Percentiles rank a stretch among this genome's conserved stretches.
These are phyloP conservation scores for Hagleromyces aurorensis DNA, from an alignment of 805 yeast genomes.

Conservation along the genomic window DNA sequence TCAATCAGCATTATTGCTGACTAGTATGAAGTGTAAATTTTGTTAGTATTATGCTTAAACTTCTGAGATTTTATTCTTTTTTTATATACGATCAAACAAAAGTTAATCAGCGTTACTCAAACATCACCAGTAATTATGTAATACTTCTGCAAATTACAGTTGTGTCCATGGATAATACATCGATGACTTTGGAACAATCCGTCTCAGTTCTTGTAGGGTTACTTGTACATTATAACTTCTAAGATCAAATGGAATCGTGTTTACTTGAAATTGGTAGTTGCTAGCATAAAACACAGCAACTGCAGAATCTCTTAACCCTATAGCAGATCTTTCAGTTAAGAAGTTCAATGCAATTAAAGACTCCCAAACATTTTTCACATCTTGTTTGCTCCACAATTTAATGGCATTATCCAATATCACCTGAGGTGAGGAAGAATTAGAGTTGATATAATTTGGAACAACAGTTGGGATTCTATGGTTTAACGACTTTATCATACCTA, in stretches of 20 bases:
- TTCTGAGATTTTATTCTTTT: no score
- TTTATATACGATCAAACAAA: no score
- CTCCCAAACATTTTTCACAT: slow-evolving; percentile 71
- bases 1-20: no score
- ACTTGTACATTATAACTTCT: slow-evolving; percentile 46
- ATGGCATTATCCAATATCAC: slow-evolving; percentile 32
- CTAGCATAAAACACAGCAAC: slow-evolving; percentile 34
- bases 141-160: slow-evolving; percentile 17
- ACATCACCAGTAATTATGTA: no score
- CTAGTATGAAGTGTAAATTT: no score
- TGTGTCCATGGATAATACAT: slow-evolving; percentile 30
- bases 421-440: slow-evolving; percentile 27
- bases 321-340: slow-evolving; percentile 39
- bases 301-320: slow-evolving; percentile 36
- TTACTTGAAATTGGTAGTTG: slow-evolving; percentile 34
- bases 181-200: slow-evolving; percentile 25
- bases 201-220: slow-evolving; percentile 43
- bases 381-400: slow-evolving; percentile 53
- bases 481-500: slow-evolving; percentile 40
- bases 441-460: slow-evolving; percentile 19
- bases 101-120: no score
- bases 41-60: no score
- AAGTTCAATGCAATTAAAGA: slow-evolving; percentile 48
- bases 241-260: slow-evolving; percentile 33
- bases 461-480: slow-evolving; percentile 34